A percentile compares a stretch with the other conserved stretches of the same genome.
phyloP scores from a whole-genome alignment of 495 filamentous ascomycete genomes.

The Penicillium lividum region DNA sequence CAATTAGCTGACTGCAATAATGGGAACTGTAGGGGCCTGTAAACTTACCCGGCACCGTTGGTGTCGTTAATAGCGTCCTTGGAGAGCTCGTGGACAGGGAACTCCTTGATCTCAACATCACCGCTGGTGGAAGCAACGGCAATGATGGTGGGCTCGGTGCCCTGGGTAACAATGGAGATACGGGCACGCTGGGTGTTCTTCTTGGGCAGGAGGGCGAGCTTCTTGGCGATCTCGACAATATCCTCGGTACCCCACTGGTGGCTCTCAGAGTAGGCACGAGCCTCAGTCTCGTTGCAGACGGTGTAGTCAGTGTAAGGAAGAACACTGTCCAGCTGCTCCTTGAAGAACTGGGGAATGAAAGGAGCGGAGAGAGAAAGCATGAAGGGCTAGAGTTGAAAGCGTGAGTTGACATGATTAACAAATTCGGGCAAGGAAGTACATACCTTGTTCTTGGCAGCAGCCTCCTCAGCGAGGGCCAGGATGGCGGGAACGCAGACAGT shows the following conservation, averaged over 20 bases:
- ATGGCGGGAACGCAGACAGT: slow-evolving; percentile 89
- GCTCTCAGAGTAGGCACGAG: slow-evolving; percentile 76
- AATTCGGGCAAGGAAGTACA: slow-evolving; percentile 1
- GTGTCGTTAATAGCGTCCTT: slow-evolving; percentile 85
- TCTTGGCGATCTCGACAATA: slow-evolving; percentile 83
- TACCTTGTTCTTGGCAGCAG: slow-evolving; percentile 82
- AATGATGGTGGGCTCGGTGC: slow-evolving; percentile 83
- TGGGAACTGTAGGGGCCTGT: not conserved
- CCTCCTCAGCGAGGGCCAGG: slow-evolving; percentile 84
- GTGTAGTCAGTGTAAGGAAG: slow-evolving; percentile 93
- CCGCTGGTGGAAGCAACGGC: slow-evolving; percentile 61
- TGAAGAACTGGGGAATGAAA: slow-evolving; percentile 97
- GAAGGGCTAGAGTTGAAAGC: slow-evolving; percentile 56
- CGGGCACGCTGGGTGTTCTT: slow-evolving; percentile 76
- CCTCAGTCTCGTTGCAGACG: slow-evolving; percentile 96
- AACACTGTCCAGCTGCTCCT: slow-evolving; percentile 83
- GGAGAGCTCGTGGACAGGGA: slow-evolving; percentile 74
- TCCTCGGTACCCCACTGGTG: slow-evolving; percentile 72
- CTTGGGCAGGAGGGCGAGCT: slow-evolving; percentile 86
- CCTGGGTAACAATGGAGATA: slow-evolving; percentile 90
- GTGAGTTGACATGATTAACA: slow-evolving; percentile 1
- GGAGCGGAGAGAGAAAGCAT: slow-evolving; percentile 88
- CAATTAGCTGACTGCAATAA: slow-evolving; percentile 15
- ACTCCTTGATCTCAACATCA: slow-evolving; percentile 70
- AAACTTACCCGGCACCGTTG: slow-evolving; percentile 81